These are phyloP conservation scores for Cyclotella sp. DNA, from an alignment of 108 stramenopile species.

Conservation along the genomic window DNA sequence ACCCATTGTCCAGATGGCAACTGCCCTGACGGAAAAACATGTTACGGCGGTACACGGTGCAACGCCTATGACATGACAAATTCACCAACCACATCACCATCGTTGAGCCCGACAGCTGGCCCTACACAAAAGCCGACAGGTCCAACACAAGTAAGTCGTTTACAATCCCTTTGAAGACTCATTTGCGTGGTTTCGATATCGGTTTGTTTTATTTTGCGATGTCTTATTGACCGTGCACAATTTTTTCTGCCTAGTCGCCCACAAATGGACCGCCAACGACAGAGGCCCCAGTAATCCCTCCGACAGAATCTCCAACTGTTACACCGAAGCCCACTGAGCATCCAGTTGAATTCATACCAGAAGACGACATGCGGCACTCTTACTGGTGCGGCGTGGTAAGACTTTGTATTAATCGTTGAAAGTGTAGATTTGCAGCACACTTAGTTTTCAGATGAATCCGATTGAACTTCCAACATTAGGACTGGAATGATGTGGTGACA, in stretches of 20 bases:
- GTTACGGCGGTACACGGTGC: constrained; percentile 45
- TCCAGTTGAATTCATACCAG: constrained; percentile 34
- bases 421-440: neutral
- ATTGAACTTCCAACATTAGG: neutral
- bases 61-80: constrained; percentile 44
- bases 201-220: neutral
- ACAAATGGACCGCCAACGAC: constrained; percentile 20
- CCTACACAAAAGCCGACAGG: constrained; percentile 26
- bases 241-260: neutral
- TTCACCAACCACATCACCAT: constrained; percentile 19
- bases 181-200: neutral
- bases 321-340: constrained; percentile 15
- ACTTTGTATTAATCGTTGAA: neutral
- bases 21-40: constrained; percentile 34
- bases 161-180: too few relatives aligned
- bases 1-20: constrained; percentile 47
- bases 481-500: constrained; percentile 39
- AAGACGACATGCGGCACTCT: constrained; percentile 44
- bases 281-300: constrained; percentile 22
- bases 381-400: constrained; percentile 48
- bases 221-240: neutral
- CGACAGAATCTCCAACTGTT: neutral
- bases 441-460: neutral
- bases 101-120: constrained; percentile 13
- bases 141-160: constrained; percentile 11